phyloP scores from a whole-genome alignment of 805 yeast species.

The Suhomyces faveliae region DNA sequence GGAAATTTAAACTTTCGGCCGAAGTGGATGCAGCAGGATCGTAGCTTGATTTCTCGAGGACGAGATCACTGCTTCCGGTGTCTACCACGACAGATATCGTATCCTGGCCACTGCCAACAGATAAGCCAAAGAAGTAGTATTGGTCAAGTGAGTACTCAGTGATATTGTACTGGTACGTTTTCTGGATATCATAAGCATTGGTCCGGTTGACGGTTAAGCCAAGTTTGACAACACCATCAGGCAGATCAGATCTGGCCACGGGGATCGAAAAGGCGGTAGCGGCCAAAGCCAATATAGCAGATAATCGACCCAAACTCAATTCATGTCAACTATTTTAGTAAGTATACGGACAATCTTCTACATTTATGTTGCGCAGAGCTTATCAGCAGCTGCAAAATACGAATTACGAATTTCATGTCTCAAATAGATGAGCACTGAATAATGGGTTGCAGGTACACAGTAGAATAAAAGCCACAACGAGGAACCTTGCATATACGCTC shows the following conservation, averaged over 20 bases:
- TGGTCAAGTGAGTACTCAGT: neutral
- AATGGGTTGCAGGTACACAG: too few relatives aligned
- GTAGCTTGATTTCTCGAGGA: neutral
- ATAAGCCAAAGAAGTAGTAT: neutral
- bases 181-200: neutral
- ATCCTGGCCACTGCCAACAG: neutral
- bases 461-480: too few relatives aligned
- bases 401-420: too few relatives aligned
- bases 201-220: neutral
- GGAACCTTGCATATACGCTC: too few relatives aligned
- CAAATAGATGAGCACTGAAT: too few relatives aligned
- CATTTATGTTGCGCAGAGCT: too few relatives aligned
- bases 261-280: neutral
- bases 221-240: neutral
- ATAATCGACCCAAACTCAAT: too few relatives aligned
- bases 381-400: too few relatives aligned
- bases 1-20: neutral
- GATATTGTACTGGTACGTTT: neutral
- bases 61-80: neutral
- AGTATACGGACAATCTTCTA: too few relatives aligned
- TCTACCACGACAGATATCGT: neutral
- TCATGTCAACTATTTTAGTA: too few relatives aligned
- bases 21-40: neutral
- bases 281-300: too few relatives aligned
- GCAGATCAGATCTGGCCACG: neutral